Evolutionary conservation across 2,329 filamentous ascomycete species (phyloP), one percentile per base, ranked within the genome.

Genomic region (Mycosphaerella sp.): DNA sequence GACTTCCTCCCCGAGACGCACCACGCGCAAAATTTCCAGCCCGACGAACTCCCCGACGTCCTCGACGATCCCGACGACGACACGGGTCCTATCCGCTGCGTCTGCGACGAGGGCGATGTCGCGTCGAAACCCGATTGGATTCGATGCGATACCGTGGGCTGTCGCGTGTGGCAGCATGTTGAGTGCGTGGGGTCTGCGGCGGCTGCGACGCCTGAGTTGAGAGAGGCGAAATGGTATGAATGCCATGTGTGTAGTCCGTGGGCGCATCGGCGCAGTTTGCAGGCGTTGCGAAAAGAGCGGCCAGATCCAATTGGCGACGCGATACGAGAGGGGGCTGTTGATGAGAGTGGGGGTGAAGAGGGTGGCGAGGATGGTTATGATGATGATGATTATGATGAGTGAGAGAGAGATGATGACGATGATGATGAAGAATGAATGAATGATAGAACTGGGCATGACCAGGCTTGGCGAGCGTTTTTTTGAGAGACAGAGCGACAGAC

Each of bases 91-190:
- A 57, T 67, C 7, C 63, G 65, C 21, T 68, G 66, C 50, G 55
- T 64, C 36, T 69, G 66, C 44, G 64, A 63, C n/a, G 53, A 46
- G 9, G 52, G 63, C 49, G 55, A 62, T 26, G 45, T 53, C 29
- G 48, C 41, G 2, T 55, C 57, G 23, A 41, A 47, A 23, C 48
- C 45, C 6, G 49, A 58, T 4, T 65, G 62, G 60, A 44, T 66
- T 7, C 48, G 41, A 3, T 67, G 66, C 56, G 63, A 66, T 11
- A 45, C 23, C 3, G 42, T 29, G 3, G 39, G 40, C 14, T 67
- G 65, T 34, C 23, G 26, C 17, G 65, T 65, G 8, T 69, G 66
- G 66, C 65, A 69, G 62, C 66, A 69, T 44, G 45, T 54, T 9
- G 38, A 21, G 2, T 68, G 66, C 40, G 54, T 68, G 44, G 55